Conservation (phyloP, 208 protist genomes). For the Naegleria fowleri region DNA sequence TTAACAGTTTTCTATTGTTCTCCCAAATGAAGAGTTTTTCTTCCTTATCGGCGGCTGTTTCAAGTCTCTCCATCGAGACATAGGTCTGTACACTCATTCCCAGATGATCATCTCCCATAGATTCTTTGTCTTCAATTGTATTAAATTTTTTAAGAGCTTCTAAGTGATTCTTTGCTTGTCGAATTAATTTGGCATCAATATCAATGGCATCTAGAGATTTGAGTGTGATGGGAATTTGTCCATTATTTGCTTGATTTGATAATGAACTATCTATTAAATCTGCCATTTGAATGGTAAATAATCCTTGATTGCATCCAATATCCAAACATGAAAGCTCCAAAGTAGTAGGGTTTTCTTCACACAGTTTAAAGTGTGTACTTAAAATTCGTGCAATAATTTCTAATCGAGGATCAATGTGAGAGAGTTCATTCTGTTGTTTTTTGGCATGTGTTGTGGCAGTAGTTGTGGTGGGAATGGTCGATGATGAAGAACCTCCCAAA, state of each 20-base stretch:
- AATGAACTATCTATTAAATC: neutral
- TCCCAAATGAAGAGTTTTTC: neutral
- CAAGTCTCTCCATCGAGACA: neutral
- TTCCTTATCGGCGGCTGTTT: neutral
- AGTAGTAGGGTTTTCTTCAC: neutral
- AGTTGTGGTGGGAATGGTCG: neutral
- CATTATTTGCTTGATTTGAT: neutral
- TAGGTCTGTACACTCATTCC: neutral
- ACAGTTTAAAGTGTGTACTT: neutral
- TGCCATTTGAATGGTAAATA: slow-evolving; percentile 45
- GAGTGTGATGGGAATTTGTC: neutral
- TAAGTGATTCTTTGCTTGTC: slow-evolving; percentile 30
- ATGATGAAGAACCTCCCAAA: neutral
- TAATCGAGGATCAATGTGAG: neutral
- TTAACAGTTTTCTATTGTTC: neutral
- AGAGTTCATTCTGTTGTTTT: neutral
- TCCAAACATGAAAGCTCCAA: slow-evolving; percentile 35
- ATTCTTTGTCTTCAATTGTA: neutral
- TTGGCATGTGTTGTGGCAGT: neutral
- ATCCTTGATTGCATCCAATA: slow-evolving; percentile 52
- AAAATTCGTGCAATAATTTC: neutral
- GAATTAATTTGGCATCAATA: slow-evolving; percentile 44
- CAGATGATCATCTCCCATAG: neutral
- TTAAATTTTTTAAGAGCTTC: neutral
- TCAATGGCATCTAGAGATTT: slow-evolving; percentile 43